Percentiles rank a stretch among this genome's conserved stretches.
Conservation (phyloP, 1,284 basidiomycete genomes). For the Ustilago nuda region DNA sequence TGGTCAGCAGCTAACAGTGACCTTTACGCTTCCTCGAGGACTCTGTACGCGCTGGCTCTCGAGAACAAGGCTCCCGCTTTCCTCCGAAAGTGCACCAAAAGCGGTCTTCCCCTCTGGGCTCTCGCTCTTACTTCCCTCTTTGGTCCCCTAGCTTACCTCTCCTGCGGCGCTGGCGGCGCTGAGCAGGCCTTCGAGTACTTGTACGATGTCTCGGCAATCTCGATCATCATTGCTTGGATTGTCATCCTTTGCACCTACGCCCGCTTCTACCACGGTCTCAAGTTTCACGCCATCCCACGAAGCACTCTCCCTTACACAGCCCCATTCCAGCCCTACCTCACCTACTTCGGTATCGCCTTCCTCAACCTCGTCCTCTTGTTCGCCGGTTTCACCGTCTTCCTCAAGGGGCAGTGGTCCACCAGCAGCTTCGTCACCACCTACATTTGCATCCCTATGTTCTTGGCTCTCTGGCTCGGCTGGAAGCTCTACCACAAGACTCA, state of each 20-base stretch:
- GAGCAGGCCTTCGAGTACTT: conserved; percentile 75
- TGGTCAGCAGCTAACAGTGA: conserved; percentile 87
- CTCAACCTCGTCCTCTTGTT: conserved; percentile 54
- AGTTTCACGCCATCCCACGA: conserved; percentile 75
- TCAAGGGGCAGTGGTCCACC: conserved; percentile 57
- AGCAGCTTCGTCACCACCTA: conserved; percentile 85
- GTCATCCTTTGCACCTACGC: conserved; percentile 81
- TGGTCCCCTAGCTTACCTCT: conserved; percentile 76
- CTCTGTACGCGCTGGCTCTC: conserved; percentile 77
- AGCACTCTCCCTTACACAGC: conserved; percentile 72
- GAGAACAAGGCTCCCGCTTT: conserved; percentile 80
- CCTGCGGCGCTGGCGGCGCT: conserved; percentile 70
- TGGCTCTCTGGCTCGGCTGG: conserved; percentile 78
- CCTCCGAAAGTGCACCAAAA: conserved; percentile 77
- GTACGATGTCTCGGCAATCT: conserved; percentile 76
- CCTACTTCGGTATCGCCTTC: conserved; percentile 54
- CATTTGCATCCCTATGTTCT: conserved; percentile 79
- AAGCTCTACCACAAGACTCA: conserved; percentile 73
- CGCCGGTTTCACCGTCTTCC: conserved; percentile 70
- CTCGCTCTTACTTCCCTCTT: conserved; percentile 78
- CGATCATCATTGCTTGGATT: conserved; percentile 83
- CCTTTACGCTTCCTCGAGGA: conserved; percentile 83
- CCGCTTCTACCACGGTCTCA: conserved; percentile 78
- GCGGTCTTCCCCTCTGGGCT: conserved; percentile 80
- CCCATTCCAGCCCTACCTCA: conserved; percentile 69